Percentiles rank a stretch among this genome's conserved stretches.
These are phyloP conservation scores for Plasmodium coatneyi DNA, from an alignment of 169 alveolate genomes.

Conservation along the genomic window DNA sequence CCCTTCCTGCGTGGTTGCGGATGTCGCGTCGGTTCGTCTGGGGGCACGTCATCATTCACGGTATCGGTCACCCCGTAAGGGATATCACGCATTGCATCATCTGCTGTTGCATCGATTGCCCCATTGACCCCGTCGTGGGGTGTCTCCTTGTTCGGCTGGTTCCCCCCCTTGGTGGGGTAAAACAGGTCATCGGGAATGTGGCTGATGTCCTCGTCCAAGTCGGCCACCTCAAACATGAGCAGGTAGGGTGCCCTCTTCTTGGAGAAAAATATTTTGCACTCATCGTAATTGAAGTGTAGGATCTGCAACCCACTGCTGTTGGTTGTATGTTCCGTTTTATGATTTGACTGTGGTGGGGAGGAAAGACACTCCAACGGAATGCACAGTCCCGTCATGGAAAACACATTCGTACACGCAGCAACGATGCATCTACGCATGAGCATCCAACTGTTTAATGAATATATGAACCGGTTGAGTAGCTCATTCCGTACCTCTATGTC, in stretches of 20 bases:
- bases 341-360: slow-evolving; percentile 12
- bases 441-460: slow-evolving; percentile 88
- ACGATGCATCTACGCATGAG: slow-evolving; percentile 85
- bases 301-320: slow-evolving; percentile 82
- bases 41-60: background rate
- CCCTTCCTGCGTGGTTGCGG: background rate
- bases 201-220: slow-evolving; percentile 88
- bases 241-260: slow-evolving; percentile 91
- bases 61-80: background rate
- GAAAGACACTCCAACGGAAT: slow-evolving; percentile 80
- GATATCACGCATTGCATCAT: background rate
- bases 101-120: background rate
- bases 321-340: background rate
- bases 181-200: slow-evolving; percentile 27
- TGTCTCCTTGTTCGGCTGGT: background rate
- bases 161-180: slow-evolving; percentile 26
- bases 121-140: background rate
- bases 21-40: background rate
- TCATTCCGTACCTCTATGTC: slow-evolving; percentile 80
- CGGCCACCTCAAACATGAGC: slow-evolving; percentile 89
- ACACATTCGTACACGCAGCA: slow-evolving; percentile 85
- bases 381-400: slow-evolving; percentile 86
- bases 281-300: slow-evolving; percentile 85
- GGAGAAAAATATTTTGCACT: slow-evolving; percentile 87
- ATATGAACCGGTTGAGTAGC: slow-evolving; percentile 72